Base-by-base conservation (phyloP, 164 flowering plant genomes). In the Aristolochia californica region DNA sequence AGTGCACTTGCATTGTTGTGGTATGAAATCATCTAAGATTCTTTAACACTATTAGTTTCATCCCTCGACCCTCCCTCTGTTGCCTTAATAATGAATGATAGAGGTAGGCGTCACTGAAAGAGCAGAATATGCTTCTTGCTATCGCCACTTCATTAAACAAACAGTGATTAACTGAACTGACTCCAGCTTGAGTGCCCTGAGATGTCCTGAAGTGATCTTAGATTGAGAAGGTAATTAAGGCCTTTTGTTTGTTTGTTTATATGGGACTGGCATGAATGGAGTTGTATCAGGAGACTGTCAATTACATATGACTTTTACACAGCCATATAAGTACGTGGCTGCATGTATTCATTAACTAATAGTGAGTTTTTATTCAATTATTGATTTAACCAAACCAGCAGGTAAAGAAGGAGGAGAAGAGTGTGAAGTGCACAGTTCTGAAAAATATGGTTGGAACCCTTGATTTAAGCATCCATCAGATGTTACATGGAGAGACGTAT, bases 361-460 rank as follows among this genome's bases (percentile, higher is more conserved):
- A 18, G 5, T 30, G 2, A 17, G 4, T 12, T 40, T 12, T 38
- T 56, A 44, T 17, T n/a, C 49, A 43, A 1, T 16, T 5, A 27
- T 47, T 26, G n/a, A 25, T 58, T 10, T 4, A 1, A 24, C 40
- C 55, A 45, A 62, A 61, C 24, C 47, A 59, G 49, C 77, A 86
- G 94, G 89, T 81, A 12, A 83, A 67, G 70, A 77, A 77, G 66
- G 78, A 77, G 62, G 75, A 70, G 26, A 72, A 25, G 52, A 66
- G 71, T 56, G 67, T 58, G 26, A 77, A 78, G 66, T 75, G 65
- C 40, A 73, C 80, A 0, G 72, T 78, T 14, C 30, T 80, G 34
- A 80, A 83, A 76, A 83, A 84, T 76, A 72, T 91, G 0, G 83
- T 82, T 47, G 96, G 91, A 62, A 91, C 96, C 16, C 80, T 87